Percentiles rank a stretch among this genome's conserved stretches.
phyloP scores from a whole-genome alignment of 805 yeast species.

The Candida cerambycidarum region DNA sequence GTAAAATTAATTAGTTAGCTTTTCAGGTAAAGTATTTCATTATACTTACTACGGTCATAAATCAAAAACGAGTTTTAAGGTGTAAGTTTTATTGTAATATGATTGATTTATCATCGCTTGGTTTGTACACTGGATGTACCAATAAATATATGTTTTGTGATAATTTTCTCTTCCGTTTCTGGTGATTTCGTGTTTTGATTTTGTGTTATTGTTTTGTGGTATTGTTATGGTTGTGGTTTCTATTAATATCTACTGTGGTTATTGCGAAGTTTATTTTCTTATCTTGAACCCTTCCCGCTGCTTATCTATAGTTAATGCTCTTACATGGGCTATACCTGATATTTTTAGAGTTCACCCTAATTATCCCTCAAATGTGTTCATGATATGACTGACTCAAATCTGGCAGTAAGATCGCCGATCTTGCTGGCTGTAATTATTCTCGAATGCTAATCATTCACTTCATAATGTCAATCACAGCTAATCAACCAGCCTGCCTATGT shows the following conservation, averaged over 20 bases:
- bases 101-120: background rate
- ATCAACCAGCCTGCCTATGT: background rate
- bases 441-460: background rate
- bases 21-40: background rate
- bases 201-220: background rate
- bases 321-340: too few relatives aligned
- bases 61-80: background rate
- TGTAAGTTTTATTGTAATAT: background rate
- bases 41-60: background rate
- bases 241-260: background rate
- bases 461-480: background rate
- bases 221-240: background rate
- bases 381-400: too few relatives aligned
- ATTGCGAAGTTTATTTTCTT: background rate
- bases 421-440: too few relatives aligned
- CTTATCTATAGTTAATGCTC: background rate
- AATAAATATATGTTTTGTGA: constrained; percentile 8
- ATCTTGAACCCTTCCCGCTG: background rate
- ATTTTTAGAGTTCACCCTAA: too few relatives aligned
- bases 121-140: constrained; percentile 7
- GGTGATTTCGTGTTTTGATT: too few relatives aligned
- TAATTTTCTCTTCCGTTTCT: background rate
- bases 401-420: too few relatives aligned
- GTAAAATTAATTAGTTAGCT: background rate
- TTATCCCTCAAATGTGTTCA: too few relatives aligned